Evolutionary conservation across 164 flowering plant species (phyloP).

Genomic region (Chimonanthus salicifolius): DNA sequence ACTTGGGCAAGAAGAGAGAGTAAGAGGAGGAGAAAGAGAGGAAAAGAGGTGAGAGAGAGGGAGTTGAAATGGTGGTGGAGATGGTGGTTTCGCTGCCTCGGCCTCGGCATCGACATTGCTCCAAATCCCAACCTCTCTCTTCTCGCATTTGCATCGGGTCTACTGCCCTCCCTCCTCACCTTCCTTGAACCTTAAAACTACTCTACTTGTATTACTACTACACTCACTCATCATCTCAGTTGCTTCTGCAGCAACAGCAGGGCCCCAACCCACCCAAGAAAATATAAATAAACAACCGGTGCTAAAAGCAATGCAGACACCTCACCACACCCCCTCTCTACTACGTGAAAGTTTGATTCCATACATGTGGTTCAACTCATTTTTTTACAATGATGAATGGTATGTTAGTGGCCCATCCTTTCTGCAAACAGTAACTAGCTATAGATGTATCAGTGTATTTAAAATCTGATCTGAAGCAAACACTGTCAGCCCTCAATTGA

Average conservation of each 20-base stretch:
- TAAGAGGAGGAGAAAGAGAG: slow-evolving; percentile 7
- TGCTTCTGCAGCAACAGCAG: background rate
- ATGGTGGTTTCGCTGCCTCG: slow-evolving; percentile 26
- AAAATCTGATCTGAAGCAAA: too few species aligned
- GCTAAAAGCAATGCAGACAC: background rate
- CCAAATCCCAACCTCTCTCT: slow-evolving; percentile 50
- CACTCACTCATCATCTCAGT: background rate
- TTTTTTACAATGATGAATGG: too few species aligned
- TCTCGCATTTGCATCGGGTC: slow-evolving; percentile 68
- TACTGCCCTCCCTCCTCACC: slow-evolving; percentile 24
- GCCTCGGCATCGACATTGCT: slow-evolving; percentile 45
- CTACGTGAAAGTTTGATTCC: too few species aligned
- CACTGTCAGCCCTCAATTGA: too few species aligned
- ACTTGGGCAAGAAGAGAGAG: background rate
- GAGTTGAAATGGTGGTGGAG: slow-evolving; percentile 11
- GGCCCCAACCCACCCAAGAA: slow-evolving; percentile 8
- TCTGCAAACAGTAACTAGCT: too few species aligned
- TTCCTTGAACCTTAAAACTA: slow-evolving; percentile 2
- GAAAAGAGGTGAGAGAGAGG: slow-evolving; percentile 1
- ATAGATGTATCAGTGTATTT: too few species aligned
- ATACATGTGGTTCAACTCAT: too few species aligned
- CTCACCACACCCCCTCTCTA: slow-evolving; percentile 11
- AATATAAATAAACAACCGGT: slow-evolving; percentile 11
- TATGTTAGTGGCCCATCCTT: too few species aligned
- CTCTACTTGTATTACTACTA: background rate